Evolutionary conservation across 371 early-diverging fungal species (phyloP), one percentile per base, ranked within the genome.

Genomic region (Mucor plumbeus): DNA sequence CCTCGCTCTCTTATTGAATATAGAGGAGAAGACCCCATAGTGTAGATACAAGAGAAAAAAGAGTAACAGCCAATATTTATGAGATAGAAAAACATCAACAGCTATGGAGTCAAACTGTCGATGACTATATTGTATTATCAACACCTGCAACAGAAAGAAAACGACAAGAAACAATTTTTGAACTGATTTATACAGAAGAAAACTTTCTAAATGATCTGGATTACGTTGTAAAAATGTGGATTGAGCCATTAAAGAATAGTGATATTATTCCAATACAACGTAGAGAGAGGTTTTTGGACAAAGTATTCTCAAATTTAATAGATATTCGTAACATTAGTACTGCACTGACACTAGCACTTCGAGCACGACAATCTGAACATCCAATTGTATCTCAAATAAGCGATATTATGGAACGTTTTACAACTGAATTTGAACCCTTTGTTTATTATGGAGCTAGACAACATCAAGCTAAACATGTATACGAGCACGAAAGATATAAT

Each of bases 361-460:
- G 84, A 57, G 74, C 74, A 56, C 85, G 96, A 43, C 97, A 97
- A 73, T 84, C 90, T 61, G 88, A 92, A 55, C 77, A 79, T 53
- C 83, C 84, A 48, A 79, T 96, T n/a, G 91, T 96, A 48, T 83
- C 89, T 48, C 87, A 88, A 63, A 85, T 97, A 21, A 96, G 97
- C 41, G 97, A 97, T 70, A 90, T 96, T 47, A 87, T 97, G 71
- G 70, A 90, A 34, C 79, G 85, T 50, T 86, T 90, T 69, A 88
- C 91, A 0, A 69, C 83, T 47, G 79, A 84, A 36, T 88, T 96
- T 58, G 85, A 92, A 59, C 90, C 92, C 0, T 96, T 93, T 69
- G 86, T 96, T 17, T 85, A 87, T 35, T 97, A 97, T 80, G 94
- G 96, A 19, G 91, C 92, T 9, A 87, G 91, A 68, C 95, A 96